Evolutionary conservation across 495 filamentous ascomycete genomes (phyloP).

Genomic region (Bryoglossum gracile): DNA sequence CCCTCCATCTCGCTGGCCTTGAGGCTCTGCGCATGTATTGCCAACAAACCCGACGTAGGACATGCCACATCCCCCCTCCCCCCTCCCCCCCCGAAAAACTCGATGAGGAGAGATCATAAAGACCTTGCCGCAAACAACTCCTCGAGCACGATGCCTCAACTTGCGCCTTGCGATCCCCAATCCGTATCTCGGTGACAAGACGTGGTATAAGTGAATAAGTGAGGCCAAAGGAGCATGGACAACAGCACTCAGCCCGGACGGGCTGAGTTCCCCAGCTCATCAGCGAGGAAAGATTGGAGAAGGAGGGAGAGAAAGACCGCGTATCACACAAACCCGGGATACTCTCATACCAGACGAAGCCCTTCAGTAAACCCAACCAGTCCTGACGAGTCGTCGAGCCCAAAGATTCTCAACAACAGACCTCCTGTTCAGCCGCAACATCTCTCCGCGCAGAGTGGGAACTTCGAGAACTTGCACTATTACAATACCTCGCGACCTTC

Average conservation of each 20-base stretch:
- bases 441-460: not conserved
- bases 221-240: not conserved
- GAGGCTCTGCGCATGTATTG: no score
- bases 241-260: not conserved
- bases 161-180: not conserved
- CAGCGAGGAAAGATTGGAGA: conserved; percentile 2
- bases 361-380: no score
- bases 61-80: not conserved
- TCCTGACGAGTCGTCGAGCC: no score
- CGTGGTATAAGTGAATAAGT: not conserved
- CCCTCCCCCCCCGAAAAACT: not conserved
- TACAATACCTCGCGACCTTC: not conserved
- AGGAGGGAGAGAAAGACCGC: conserved; percentile 14
- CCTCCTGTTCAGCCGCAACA: not conserved
- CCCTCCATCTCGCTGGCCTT: not conserved
- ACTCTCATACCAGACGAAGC: conserved; percentile 4
- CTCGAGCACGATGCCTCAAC: not conserved
- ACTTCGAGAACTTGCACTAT: conserved; percentile 4
- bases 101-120: not conserved
- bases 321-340: conserved; percentile 9
- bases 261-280: not conserved
- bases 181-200: not conserved
- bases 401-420: no score
- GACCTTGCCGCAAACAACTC: not conserved
- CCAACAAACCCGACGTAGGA: no score